Conservation (phyloP, 2,329 filamentous ascomycete genomes). For the Podosphaera fusca region DNA sequence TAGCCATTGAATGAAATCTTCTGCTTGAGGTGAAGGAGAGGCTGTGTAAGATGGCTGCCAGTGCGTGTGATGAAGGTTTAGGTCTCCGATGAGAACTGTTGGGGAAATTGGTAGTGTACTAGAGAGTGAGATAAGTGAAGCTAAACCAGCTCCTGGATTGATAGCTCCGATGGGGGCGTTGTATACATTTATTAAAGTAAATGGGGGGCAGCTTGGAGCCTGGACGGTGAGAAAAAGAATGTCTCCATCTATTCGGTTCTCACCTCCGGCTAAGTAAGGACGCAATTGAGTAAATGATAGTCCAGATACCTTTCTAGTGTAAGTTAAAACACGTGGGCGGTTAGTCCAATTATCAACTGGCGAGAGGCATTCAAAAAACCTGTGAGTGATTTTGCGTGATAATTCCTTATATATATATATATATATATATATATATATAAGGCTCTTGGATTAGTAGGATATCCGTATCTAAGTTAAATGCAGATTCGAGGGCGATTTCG, state of each 20-base stretch:
- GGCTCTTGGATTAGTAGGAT: background rate
- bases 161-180: background rate
- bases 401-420: background rate
- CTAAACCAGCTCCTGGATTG: background rate
- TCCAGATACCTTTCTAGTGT: background rate
- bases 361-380: background rate
- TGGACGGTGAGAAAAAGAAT: too few species aligned
- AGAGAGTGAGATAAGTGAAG: background rate
- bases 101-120: too few species aligned
- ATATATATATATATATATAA: background rate
- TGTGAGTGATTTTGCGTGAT: background rate
- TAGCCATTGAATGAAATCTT: background rate
- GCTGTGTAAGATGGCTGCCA: too few species aligned
- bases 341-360: background rate
- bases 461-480: background rate
- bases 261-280: too few species aligned
- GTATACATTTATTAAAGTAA: background rate
- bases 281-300: background rate
- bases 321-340: background rate
- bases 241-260: too few species aligned
- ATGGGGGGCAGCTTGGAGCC: background rate
- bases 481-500: background rate
- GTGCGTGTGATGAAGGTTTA: too few species aligned
- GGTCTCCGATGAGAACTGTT: too few species aligned
- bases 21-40: too few species aligned